Percentiles rank a stretch among this genome's conserved stretches.
These are phyloP conservation scores for Chaetoceros tenuissimus DNA, from an alignment of 108 stramenopile genomes.

Conservation along the genomic window DNA sequence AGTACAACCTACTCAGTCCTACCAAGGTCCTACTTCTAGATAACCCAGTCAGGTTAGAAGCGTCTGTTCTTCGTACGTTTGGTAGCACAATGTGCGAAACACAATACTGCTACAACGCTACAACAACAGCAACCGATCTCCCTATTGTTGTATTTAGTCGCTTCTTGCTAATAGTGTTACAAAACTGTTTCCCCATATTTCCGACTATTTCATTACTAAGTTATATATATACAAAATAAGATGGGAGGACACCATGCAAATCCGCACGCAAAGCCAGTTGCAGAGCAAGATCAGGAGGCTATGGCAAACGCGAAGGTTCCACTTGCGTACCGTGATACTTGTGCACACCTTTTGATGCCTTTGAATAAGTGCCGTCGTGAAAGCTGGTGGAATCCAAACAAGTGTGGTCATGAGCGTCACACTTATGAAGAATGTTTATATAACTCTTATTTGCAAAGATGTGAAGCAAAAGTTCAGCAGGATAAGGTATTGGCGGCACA, in stretches of 20 bases:
- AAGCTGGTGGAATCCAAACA: slow-evolving; percentile 73
- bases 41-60: too few relatives aligned
- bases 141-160: too few relatives aligned
- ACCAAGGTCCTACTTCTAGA: too few relatives aligned
- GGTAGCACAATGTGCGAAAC: too few relatives aligned
- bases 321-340: slow-evolving; percentile 91
- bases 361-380: slow-evolving; percentile 85
- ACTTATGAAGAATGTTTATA: slow-evolving; percentile 95
- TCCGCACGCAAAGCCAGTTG: slow-evolving; percentile 59
- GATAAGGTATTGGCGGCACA: not conserved
- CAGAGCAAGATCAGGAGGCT: slow-evolving; percentile 73
- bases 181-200: too few relatives aligned
- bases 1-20: too few relatives aligned
- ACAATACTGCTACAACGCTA: too few relatives aligned
- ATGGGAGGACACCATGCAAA: slow-evolving; percentile 54
- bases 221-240: not conserved
- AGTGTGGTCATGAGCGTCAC: slow-evolving; percentile 90
- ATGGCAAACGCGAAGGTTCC: slow-evolving; percentile 74
- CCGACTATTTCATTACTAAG: too few relatives aligned
- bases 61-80: too few relatives aligned
- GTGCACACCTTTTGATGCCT: slow-evolving; percentile 85
- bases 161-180: too few relatives aligned
- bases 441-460: slow-evolving; percentile 77
- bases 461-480: slow-evolving; percentile 56
- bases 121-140: too few relatives aligned